Conservation (phyloP, 257 asterid genomes). For the Craterostigma plantagineum region DNA sequence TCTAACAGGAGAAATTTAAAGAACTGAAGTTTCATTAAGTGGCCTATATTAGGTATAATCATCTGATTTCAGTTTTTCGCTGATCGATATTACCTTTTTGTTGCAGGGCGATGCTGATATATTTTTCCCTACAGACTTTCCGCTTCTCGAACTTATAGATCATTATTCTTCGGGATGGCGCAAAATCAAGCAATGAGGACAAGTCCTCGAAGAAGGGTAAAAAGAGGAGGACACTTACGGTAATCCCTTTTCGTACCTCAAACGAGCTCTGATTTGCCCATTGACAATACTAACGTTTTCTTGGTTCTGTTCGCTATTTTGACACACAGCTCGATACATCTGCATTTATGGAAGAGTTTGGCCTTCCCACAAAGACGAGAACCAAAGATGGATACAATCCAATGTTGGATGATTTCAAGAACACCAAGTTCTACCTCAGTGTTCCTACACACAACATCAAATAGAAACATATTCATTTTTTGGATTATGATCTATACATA, state of each 20-base stretch:
- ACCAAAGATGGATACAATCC: conserved; percentile 94
- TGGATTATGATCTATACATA: no score
- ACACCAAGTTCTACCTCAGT: conserved; percentile 78
- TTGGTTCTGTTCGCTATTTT: no score
- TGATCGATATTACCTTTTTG: no score
- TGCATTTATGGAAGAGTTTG: conserved; percentile 90
- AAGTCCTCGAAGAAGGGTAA: conserved; percentile 46
- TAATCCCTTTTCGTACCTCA: conserved; percentile 17
- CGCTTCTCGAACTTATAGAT: conserved; percentile 71
- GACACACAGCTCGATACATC: conserved; percentile 65
- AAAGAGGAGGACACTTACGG: conserved; percentile 76
- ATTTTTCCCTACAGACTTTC: conserved; percentile 95
- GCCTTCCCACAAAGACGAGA: conserved; percentile 81
- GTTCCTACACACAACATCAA: conserved; percentile 85
- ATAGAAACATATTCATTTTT: conserved; percentile 13
- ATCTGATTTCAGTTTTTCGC: background rate
- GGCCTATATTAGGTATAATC: background rate
- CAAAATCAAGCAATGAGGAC: conserved; percentile 22
- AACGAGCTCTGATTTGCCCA: no score
- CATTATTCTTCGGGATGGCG: conserved; percentile 80
- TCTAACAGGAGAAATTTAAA: no score
- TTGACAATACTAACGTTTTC: no score
- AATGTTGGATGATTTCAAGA: conserved; percentile 90
- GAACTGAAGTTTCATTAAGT: no score
- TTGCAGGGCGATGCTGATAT: conserved; percentile 91